Percentiles rank a stretch among this genome's conserved stretches.
phyloP scores from a whole-genome alignment of 2,329 filamentous ascomycete species.

The Ceratocystis cubensis region DNA sequence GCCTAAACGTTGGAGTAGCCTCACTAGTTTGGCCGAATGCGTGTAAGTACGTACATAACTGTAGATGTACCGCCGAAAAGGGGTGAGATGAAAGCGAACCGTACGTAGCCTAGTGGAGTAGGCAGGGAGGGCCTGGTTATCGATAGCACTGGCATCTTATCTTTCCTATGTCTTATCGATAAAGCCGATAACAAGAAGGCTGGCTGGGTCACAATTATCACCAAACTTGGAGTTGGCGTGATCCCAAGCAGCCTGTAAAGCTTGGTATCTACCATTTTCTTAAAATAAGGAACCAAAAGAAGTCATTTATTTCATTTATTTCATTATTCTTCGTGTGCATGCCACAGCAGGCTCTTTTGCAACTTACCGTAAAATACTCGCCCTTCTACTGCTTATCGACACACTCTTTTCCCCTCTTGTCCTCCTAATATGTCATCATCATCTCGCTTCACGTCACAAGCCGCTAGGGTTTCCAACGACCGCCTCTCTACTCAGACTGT shows the following conservation, averaged over 20 bases:
- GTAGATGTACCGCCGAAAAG: background rate
- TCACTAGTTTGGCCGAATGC: background rate
- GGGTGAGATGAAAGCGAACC: background rate
- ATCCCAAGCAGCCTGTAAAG: background rate
- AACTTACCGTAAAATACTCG: too few species aligned
- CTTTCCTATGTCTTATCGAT: background rate
- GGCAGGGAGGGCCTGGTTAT: background rate
- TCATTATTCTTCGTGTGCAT: background rate
- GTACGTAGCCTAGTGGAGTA: too few species aligned
- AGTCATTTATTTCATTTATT: background rate
- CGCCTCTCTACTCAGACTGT: constrained; percentile 76
- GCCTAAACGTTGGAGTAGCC: background rate
- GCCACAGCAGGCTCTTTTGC: too few species aligned
- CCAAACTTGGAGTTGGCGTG: background rate
- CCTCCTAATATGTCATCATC: constrained; percentile 14
- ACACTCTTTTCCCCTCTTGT: background rate
- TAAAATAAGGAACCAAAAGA: too few species aligned
- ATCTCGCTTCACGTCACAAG: constrained; percentile 3
- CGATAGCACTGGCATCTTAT: background rate
- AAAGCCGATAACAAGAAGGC: background rate
- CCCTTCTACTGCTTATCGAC: background rate
- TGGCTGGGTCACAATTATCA: background rate
- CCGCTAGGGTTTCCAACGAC: constrained; percentile 47
- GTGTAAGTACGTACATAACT: background rate
- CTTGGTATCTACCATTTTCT: too few species aligned